Base-by-base conservation (phyloP, 164 flowering plant species). In the Piper betle region DNA sequence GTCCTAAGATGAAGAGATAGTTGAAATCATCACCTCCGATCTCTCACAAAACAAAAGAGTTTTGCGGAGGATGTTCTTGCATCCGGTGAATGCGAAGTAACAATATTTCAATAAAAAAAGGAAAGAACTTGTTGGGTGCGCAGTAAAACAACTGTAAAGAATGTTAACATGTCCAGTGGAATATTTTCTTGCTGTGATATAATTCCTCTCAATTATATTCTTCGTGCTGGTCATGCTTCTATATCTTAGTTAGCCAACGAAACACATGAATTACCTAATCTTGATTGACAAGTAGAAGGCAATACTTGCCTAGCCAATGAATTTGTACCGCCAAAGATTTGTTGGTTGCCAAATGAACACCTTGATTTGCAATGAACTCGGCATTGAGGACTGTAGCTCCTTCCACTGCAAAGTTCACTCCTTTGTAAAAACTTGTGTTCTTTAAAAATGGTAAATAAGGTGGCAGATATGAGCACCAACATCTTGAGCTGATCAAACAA, bases 381-480 rank as follows among this genome's bases (percentile, higher is more conserved):
- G 13, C 15, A 37, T 73, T 75, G 4, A 84, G 60, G 0, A 80
- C 83, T 0, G 84, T 80, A 1, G 88, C 82, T 39, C 88, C 88
- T 0, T 56, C 74, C 4, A 79, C 83, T 0, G 88, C 86, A 48
- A 81, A 84, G 63, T 84, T 84, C 59, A 80, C 77, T 8, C 83
- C 84, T 0, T 56, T 40, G 1, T 6, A 11, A 16, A 66, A 64
- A 48, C 58, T 53, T 6, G 38, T 20, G 9, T 58, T 53, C 11
- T 46, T 66, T 6, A n/a, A 19, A 6, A 13, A 15, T 61, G 56
- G 74, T 0, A 78, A 50, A 64, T 73, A 78, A 1, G 85, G 81
- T 4, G 77, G 82, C 39, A 81, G 37, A 11, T 68, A 61, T 2
- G 81, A 6, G 78, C 61, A 5, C 80, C 81, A 17, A 37, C 39